Evolutionary conservation across 805 yeast species (phyloP), one percentile per base, ranked within the genome.

Genomic region (Starmerella gropengiesseri): DNA sequence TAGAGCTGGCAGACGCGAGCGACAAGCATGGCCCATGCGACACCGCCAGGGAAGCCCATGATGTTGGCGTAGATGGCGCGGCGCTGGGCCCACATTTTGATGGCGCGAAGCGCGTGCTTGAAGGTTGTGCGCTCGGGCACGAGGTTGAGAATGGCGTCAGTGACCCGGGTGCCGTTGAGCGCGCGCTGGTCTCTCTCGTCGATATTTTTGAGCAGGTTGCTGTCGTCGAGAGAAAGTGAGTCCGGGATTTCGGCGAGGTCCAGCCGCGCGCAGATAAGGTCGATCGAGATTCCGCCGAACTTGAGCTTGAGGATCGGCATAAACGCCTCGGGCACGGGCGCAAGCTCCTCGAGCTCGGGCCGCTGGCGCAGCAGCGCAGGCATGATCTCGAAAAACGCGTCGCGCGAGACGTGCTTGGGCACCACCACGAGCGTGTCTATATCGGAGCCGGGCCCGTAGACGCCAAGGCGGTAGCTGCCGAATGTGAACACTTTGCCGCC

Each of bases 21-120:
- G n/a, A 87, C 96, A 31, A 91, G 62, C 96, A 91, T 91, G 1
- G 98, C 98, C 98, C 98, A 91, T 1, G 98, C 98, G 37, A 91
- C 98, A 62, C 98, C 98, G 56, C 98, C 98, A 1, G 97, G 98
- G 63, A 89, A 91, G 0, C 98, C 98, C 71, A 81, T 84, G 34
- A 91, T 81, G 58, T 91, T 91, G 6, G 84, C 96, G 63, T 91
- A 91, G 13, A 91, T 75, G 0, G 95, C 97, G 39, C 97, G 71
- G 55, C 86, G 75, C 58, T 86, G 89, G 0, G 98, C 98, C 98
- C 98, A 91, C 56, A 91, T 69, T 61, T 91, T 91, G 50, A 91
- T 82, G 13, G 94, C 87, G 50, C 98, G 69, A 45, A 91, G 66
- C 1, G 96, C 95, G 54, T 86, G 87, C 57, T 85, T 83, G 68